Conservation (phyloP, 345 rosid species). For the Salix dunnii region DNA sequence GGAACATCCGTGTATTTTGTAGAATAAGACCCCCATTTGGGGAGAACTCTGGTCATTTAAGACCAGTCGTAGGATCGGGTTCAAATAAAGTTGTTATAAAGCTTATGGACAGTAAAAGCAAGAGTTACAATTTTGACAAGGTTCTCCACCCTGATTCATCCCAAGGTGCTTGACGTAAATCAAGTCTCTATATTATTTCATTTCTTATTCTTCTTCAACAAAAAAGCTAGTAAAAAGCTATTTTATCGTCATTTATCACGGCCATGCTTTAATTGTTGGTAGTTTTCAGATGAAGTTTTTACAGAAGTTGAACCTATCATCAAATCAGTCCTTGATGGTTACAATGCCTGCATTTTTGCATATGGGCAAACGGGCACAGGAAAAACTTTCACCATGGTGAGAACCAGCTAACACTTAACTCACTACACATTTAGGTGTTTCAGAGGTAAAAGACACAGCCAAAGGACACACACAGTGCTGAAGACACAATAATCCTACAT, state of each 20-base stretch:
- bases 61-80: constrained; percentile 44
- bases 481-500: background rate
- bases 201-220: background rate
- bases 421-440: background rate
- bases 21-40: constrained; percentile 51
- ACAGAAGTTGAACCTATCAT: constrained; percentile 38
- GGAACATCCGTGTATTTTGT: constrained; percentile 78
- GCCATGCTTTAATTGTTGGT: constrained; percentile 2
- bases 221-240: background rate
- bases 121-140: constrained; percentile 57
- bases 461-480: background rate
- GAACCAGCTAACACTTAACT: background rate
- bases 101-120: constrained; percentile 43
- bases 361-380: constrained; percentile 5
- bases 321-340: background rate
- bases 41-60: constrained; percentile 31
- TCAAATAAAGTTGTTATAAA: constrained; percentile 43
- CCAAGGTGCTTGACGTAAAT: constrained; percentile 48
- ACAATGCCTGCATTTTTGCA: constrained; percentile 2
- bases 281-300: constrained; percentile 62
- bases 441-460: background rate
- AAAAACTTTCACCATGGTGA: constrained; percentile 58
- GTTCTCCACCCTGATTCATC: constrained; percentile 63
- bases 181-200: background rate
- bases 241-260: background rate